Base-by-base conservation (phyloP, 345 rosid genomes). In the Euphorbia peplus region DNA sequence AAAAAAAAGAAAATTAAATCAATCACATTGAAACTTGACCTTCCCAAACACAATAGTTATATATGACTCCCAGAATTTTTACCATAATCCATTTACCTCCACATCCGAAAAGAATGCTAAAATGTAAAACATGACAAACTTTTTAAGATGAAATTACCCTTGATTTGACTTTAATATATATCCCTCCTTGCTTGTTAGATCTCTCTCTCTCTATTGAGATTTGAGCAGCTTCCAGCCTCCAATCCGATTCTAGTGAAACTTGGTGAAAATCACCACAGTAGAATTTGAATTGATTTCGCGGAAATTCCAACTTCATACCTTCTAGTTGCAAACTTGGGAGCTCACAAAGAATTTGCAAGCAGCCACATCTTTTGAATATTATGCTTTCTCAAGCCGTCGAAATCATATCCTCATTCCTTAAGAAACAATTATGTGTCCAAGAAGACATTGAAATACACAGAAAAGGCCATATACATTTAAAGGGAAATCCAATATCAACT, bases 401-500 rank as follows among this genome's bases (percentile, higher is more conserved):
- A 44, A 44, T 2, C 55, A n/a, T 50, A 1, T 50, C 55, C 24
- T 50, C 14, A 15, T 19, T 14, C 13, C 26, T 25, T 21, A 2
- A 18, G n/a, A 22, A 61, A 28, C 13, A 7, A 56, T 39, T 22
- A 13, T 15, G 15, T 68, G 63, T 9, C 42, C 2, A 19, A 10
- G 7, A 46, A 19, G 29, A 28, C 11, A 2, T 30, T 26, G 4
- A 1, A 51, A 46, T 29, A 52, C 48, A 62, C 21, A 48, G 16
- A 37, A 50, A 62, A 50, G 35, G 14, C 28, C 26, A 41, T 42
- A 22, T 41, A 41, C 48, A 56, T 53, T 53, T 51, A 9, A 26
- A n/a, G 73, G 24, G 35, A 44, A 53, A 29, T 60, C 62, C 24
- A 16, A 69, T 46, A 29, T 46, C 51, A 26, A 28, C 32, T 48